Evolutionary conservation across 2,329 filamentous ascomycete genomes (phyloP).

Genomic region (Dryadomyces quercus-mongolicae): DNA sequence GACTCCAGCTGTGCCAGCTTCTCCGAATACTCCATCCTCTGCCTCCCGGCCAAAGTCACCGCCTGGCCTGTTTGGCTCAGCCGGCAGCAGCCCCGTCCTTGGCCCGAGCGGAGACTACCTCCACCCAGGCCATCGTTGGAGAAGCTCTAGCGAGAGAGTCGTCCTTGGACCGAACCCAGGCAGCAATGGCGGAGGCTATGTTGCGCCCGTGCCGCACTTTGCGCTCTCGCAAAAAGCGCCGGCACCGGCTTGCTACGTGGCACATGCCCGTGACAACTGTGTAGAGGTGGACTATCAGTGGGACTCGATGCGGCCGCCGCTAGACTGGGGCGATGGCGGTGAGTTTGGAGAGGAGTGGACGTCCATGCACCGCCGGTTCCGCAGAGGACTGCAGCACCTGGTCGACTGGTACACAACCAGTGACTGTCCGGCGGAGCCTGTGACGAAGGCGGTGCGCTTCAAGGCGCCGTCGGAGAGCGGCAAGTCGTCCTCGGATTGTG

Average conservation of each 20-base stretch:
- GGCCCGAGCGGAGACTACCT: neutral
- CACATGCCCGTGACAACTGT: slow-evolving; percentile 81
- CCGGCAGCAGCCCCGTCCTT: slow-evolving; percentile 7
- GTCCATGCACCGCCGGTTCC: slow-evolving; percentile 83
- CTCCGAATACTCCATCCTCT: neutral
- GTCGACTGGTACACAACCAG: slow-evolving; percentile 67
- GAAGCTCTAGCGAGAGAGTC: neutral
- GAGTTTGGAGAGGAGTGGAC: slow-evolving; percentile 91
- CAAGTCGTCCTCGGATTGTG: slow-evolving; percentile 19
- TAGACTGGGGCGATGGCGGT: slow-evolving; percentile 80
- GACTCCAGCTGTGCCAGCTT: neutral
- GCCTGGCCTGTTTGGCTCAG: slow-evolving; percentile 3
- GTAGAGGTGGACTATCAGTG: slow-evolving; percentile 85
- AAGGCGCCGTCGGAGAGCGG: slow-evolving; percentile 5
- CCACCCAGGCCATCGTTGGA: slow-evolving; percentile 5
- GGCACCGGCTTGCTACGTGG: slow-evolving; percentile 79
- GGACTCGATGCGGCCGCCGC: slow-evolving; percentile 74
- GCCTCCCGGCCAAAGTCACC: slow-evolving; percentile 1
- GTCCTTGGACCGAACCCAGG: neutral
- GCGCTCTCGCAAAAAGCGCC: slow-evolving; percentile 68
- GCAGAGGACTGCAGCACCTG: slow-evolving; percentile 64
- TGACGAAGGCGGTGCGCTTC: slow-evolving; percentile 28
- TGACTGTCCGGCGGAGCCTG: slow-evolving; percentile 36
- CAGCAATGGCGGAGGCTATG: slow-evolving; percentile 38
- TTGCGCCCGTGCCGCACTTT: slow-evolving; percentile 68